Evolutionary conservation across 2,329 filamentous ascomycete species (phyloP), one percentile per base, ranked within the genome.

Genomic region (Leptographium procerum): DNA sequence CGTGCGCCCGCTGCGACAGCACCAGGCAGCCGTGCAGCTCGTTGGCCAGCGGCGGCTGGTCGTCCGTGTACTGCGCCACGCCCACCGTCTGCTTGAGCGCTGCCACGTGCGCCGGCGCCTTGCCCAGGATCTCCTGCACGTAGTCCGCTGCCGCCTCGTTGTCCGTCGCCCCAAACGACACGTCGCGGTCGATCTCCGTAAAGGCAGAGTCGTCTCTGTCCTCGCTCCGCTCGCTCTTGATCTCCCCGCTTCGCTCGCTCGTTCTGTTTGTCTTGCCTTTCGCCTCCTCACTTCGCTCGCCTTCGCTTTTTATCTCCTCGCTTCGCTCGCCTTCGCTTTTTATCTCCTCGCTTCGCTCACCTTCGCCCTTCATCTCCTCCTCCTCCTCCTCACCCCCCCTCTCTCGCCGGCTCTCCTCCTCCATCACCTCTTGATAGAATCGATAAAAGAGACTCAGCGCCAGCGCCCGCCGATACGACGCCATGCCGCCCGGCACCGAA

Each of bases 361-460:
- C 11, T 11, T 36, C 31, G 22, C 28, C 52, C 11, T 43, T 24
- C 4, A 13, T 2, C 34, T 47, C 26, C 14, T n/a, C 43, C 19
- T 34, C 26, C 28, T 33, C n/a, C 6, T n/a, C 8, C 26, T 26
- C n/a, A 22, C 4, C n/a, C 22, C 51, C 71, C 9, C 40, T n/a
- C 11, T 26, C 19, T 26, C 19, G 4, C 5, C 6, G 67, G 2
- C 69, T 77, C 1, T 95, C 69, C 31, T 79, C 78, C 0, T 82
- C 78, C 48, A 96, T 77, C 0, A 92, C 81, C 61, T 97, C 92
- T 66, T 97, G 89, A 68, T 96, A 97, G 72, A 96, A 99, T 45
- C 91, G 86, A 72, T 97, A 97, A 73, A 97, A 97, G 78, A 99
- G 95, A 2, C 91, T 86, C 56, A 97, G 76, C 0, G 94, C 92